These are phyloP conservation scores for Toxicodendron radicans DNA, from an alignment of 345 rosid genomes.

Conservation along the genomic window DNA sequence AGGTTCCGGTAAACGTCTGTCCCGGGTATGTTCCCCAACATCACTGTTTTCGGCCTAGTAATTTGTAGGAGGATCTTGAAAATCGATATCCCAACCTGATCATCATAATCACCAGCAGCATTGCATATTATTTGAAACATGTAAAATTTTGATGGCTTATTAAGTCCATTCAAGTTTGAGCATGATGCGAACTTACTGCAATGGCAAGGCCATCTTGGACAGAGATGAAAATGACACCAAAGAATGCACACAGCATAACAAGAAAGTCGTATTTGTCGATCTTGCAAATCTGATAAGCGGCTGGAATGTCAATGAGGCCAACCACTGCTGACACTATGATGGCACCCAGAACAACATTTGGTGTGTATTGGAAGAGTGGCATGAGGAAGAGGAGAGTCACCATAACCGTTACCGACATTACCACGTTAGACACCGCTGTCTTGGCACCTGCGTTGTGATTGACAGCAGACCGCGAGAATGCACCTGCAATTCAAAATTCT, in stretches of 20 bases:
- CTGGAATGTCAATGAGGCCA: constrained; percentile 88
- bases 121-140: neutral
- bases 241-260: constrained; percentile 74
- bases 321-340: constrained; percentile 89
- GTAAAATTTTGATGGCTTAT: neutral
- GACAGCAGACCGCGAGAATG: constrained; percentile 95
- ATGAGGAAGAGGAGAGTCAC: constrained; percentile 85
- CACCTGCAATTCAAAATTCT: constrained; percentile 43
- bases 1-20: constrained; percentile 65
- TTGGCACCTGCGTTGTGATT: constrained; percentile 93
- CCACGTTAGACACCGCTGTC: constrained; percentile 86
- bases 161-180: too few species aligned
- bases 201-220: constrained; percentile 82
- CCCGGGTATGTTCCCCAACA: constrained; percentile 83
- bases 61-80: constrained; percentile 82
- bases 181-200: constrained; percentile 57
- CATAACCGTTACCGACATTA: constrained; percentile 94
- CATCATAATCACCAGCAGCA: neutral
- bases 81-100: constrained; percentile 76
- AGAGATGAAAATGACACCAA: constrained; percentile 83
- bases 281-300: constrained; percentile 76
- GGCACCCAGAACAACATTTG: constrained; percentile 84
- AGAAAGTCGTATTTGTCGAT: constrained; percentile 89
- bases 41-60: constrained; percentile 75
- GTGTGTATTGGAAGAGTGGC: constrained; percentile 96